Evolutionary conservation across 2,329 filamentous ascomycete genomes (phyloP).

Genomic region (Endocalyx cinctus): DNA sequence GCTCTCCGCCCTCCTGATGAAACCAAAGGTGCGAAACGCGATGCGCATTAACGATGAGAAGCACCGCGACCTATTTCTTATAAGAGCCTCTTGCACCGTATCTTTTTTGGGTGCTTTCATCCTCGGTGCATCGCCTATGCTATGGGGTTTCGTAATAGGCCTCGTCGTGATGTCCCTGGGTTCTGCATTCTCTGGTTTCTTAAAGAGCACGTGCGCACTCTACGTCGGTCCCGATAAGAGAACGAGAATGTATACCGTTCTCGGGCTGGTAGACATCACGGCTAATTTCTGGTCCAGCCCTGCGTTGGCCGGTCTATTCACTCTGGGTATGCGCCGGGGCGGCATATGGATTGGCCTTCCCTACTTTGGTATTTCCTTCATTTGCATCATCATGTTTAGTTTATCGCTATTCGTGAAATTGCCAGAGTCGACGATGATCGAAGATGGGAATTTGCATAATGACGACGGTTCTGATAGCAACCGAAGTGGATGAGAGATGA

Average conservation of each 20-base stretch:
- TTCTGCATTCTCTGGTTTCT: conserved; percentile 20
- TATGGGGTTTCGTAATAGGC: conserved; percentile 22
- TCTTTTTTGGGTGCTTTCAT: conserved; percentile 19
- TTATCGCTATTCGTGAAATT: conserved; percentile 18
- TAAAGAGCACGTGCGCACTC: conserved; percentile 20
- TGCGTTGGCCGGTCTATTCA: conserved; percentile 23
- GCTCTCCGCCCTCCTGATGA: conserved; percentile 16
- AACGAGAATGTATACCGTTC: conserved; percentile 23
- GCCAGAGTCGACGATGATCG: conserved; percentile 3
- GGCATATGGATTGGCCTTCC: conserved; percentile 26
- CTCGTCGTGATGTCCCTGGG: conserved; percentile 26
- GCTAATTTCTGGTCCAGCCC: conserved; percentile 23
- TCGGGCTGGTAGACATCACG: conserved; percentile 17
- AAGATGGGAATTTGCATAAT: conserved; percentile 15
- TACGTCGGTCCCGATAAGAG: conserved; percentile 23
- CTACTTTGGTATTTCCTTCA: conserved; percentile 24
- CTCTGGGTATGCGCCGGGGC: conserved; percentile 24
- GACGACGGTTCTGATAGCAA: conserved; percentile 1
- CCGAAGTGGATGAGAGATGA: too few species aligned
- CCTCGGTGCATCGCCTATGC: conserved; percentile 19
- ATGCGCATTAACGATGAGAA: conserved; percentile 19
- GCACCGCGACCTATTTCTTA: conserved; percentile 23
- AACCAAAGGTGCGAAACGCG: conserved; percentile 12
- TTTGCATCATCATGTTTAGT: conserved; percentile 19
- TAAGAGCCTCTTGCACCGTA: conserved; percentile 17